Percentiles rank a stretch among this genome's conserved stretches.
These are phyloP conservation scores for Beverwykella pulmonaria DNA, from an alignment of 495 filamentous ascomycete genomes.

Conservation along the genomic window DNA sequence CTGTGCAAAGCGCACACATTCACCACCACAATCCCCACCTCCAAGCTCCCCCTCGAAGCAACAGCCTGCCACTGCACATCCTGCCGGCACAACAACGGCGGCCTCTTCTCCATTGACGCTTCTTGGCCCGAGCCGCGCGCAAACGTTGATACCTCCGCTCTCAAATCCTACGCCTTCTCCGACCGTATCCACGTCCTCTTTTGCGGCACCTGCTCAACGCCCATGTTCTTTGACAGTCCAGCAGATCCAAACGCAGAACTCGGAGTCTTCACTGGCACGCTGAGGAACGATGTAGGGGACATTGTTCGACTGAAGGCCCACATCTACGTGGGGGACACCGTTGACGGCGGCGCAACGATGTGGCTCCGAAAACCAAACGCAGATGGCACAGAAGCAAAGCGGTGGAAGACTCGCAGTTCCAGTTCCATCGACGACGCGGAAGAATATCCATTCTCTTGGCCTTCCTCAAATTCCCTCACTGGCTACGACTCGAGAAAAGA, in stretches of 20 bases:
- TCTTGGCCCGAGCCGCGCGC: slow-evolving; percentile 21
- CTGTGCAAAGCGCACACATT: slow-evolving; percentile 23
- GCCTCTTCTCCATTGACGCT: slow-evolving; percentile 35
- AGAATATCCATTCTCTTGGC: slow-evolving; percentile 1
- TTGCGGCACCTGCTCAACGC: slow-evolving; percentile 53
- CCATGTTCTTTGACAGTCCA: slow-evolving; percentile 47
- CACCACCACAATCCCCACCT: background rate
- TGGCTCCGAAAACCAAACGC: slow-evolving; percentile 43
- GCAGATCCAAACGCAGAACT: slow-evolving; percentile 10
- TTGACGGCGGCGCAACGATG: slow-evolving; percentile 50
- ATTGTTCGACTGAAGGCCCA: slow-evolving; percentile 48
- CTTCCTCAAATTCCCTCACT: background rate
- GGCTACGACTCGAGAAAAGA: background rate
- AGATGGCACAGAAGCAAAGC: slow-evolving; percentile 37
- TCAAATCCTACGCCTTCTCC: slow-evolving; percentile 48
- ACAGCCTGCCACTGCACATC: slow-evolving; percentile 51
- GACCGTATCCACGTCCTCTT: slow-evolving; percentile 43
- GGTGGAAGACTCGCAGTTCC: slow-evolving; percentile 20
- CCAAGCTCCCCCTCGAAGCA: slow-evolving; percentile 3
- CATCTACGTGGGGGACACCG: slow-evolving; percentile 50
- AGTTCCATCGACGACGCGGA: background rate
- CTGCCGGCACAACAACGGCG: slow-evolving; percentile 48
- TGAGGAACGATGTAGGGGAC: slow-evolving; percentile 38
- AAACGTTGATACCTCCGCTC: slow-evolving; percentile 23
- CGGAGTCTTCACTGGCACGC: slow-evolving; percentile 45